Conservation (phyloP, 441 rosid genomes). For the Mallotus japonicus region DNA sequence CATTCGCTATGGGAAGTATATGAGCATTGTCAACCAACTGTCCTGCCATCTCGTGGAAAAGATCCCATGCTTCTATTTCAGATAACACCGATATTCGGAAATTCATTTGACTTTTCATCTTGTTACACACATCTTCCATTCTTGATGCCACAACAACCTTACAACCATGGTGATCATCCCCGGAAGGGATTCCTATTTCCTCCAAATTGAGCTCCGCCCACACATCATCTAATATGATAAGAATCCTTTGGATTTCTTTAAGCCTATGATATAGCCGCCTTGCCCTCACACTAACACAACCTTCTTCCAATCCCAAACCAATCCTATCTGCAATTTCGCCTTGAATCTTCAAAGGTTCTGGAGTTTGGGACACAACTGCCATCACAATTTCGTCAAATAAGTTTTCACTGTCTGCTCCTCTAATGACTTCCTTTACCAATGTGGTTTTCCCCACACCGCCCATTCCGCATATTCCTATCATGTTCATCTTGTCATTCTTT, state of each 20-base stretch:
- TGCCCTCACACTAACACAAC: background rate
- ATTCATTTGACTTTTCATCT: background rate
- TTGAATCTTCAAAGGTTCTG: background rate
- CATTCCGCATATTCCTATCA: background rate
- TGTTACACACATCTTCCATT: background rate
- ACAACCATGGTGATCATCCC: constrained; percentile 1
- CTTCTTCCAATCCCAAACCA: background rate
- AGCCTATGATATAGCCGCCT: background rate
- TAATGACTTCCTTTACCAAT: background rate
- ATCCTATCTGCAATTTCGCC: background rate
- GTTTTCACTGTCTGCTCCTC: background rate
- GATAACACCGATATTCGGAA: background rate
- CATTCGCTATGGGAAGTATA: background rate
- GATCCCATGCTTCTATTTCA: background rate
- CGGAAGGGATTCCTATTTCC: background rate
- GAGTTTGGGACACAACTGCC: background rate
- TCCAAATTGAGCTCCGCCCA: background rate
- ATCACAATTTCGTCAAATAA: background rate
- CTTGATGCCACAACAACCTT: background rate
- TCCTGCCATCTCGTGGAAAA: background rate
- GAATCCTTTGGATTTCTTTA: background rate
- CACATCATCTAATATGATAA: background rate
- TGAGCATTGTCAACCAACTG: background rate
- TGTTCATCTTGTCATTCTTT: background rate
- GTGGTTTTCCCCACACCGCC: background rate